Conservation (phyloP, 805 yeast genomes). For the Wickerhamomyces hampshirensis region DNA sequence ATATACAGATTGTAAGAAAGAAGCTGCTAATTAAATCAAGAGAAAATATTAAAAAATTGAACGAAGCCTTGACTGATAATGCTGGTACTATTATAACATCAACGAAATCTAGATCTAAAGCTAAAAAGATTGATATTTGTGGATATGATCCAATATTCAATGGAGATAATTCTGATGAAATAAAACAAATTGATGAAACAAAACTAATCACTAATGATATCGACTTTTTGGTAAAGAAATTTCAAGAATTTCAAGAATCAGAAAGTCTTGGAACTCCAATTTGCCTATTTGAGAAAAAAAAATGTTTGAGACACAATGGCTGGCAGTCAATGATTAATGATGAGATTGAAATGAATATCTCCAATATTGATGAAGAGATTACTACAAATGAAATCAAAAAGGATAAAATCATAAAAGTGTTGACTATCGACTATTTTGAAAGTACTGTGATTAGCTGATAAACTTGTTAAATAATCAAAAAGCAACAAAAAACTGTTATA, state of each 20-base stretch:
- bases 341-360: slow-evolving; percentile 32
- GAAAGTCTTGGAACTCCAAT: slow-evolving; percentile 17
- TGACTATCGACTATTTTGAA: slow-evolving; percentile 35
- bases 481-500: too few species aligned
- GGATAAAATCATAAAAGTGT: slow-evolving; percentile 29
- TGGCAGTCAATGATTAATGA: slow-evolving; percentile 37
- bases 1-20: slow-evolving; percentile 9
- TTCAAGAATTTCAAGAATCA: slow-evolving; percentile 2
- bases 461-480: background rate
- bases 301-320: slow-evolving; percentile 51
- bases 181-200: slow-evolving; percentile 16
- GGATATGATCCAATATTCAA: slow-evolving; percentile 39
- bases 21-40: slow-evolving; percentile 18
- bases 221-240: slow-evolving; percentile 3
- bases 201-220: slow-evolving; percentile 17
- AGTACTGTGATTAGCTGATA: slow-evolving; percentile 12
- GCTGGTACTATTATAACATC: background rate
- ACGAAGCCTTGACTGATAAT: slow-evolving; percentile 16
- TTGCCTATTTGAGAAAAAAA: slow-evolving; percentile 50
- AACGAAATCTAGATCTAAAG: slow-evolving; percentile 1
- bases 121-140: slow-evolving; percentile 45
- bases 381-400: slow-evolving; percentile 23
- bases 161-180: slow-evolving; percentile 1
- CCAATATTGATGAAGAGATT: slow-evolving; percentile 21
- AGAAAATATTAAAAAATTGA: slow-evolving; percentile 24